Base-by-base conservation (phyloP, 2,329 filamentous ascomycete species). In the Sporothrix curviconia region DNA sequence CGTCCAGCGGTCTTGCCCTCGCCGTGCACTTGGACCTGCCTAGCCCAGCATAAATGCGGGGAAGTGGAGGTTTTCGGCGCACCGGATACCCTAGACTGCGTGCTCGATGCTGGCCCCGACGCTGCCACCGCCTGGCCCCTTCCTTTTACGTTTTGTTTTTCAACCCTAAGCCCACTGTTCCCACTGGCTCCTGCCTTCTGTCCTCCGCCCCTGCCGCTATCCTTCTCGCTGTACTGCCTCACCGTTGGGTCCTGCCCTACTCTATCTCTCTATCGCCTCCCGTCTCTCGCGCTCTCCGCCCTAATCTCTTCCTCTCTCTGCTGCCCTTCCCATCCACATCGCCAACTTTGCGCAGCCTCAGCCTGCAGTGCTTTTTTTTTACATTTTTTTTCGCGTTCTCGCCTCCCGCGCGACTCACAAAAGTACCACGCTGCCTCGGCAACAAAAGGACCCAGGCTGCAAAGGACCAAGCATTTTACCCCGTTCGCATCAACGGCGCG, bases 21-120 rank as follows among this genome's bases (percentile, higher is more conserved):
- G 22, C 24, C 7, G 19, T 25, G 7, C 11, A 28, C 24, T 57
- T 42, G 36, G 19, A 30, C 50, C 36, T 36, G 56, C 30, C 30
- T 55, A 30, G 51, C 24, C 17, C 44, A 32, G 36, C 30, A 58
- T 58, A 50, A 59, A 54, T 57, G 58, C 58, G 58, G 58, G 58
- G 58, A 60, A 60, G 58, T 57, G 55, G 58, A 56, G 28, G 58
- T 34, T 52, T 28, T 60, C 58, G 58, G 58, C 42, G 49, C 47
- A 59, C 58, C 54, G 58, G 58, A 59, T 56, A 32, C 46, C 44
- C 32, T 25, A 47, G 53, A 34, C 30, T 57, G 46, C 46, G 46
- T 17, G 14, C 46, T 44, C 46, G 25, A 14, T 12, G 15, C 46
- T 36, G 30, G 17, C 46, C 1, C n/a, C 4, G n/a, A n/a, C 37